Conservation (phyloP, 768 basidiomycete genomes). For the Thelephora aurantiotincta region DNA sequence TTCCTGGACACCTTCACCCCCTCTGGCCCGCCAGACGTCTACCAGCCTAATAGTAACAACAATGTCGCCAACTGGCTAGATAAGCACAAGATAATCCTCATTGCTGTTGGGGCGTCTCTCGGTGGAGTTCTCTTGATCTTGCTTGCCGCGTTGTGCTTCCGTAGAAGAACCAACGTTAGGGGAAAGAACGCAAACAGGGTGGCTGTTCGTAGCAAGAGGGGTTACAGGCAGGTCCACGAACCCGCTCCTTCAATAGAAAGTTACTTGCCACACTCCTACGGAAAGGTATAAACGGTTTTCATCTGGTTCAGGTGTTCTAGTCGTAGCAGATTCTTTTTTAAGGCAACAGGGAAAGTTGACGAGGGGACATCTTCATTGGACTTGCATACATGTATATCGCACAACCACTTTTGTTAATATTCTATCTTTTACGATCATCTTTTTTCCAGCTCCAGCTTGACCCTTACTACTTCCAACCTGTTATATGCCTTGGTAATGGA, state of each 20-base stretch:
- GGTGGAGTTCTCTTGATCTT: constrained; percentile 11
- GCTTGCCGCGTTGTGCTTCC: constrained; percentile 8
- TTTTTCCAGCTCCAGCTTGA: background rate
- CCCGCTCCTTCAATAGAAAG: constrained; percentile 9
- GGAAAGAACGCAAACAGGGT: background rate
- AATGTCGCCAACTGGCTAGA: constrained; percentile 10
- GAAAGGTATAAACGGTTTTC: no score
- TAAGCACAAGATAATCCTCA: constrained; percentile 16
- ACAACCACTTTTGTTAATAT: no score
- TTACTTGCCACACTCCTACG: no score
- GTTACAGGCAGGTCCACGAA: constrained; percentile 14
- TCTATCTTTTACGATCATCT: background rate
- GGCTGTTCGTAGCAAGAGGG: constrained; percentile 5
- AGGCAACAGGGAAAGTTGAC: no score
- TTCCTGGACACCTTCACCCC: constrained; percentile 12
- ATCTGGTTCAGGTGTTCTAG: no score
- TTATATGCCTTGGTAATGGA: constrained; percentile 32
- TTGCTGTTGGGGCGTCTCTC: constrained; percentile 13
- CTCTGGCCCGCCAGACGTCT: constrained; percentile 3
- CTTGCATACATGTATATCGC: no score
- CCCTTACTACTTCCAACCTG: constrained; percentile 19
- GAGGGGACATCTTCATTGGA: no score
- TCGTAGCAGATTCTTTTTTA: no score
- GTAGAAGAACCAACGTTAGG: background rate
- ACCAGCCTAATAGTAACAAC: constrained; percentile 7